Evolutionary conservation across 139 green algal species (phyloP), one percentile per base, ranked within the genome.

Genomic region (Edaphochlamys debaryana): DNA sequence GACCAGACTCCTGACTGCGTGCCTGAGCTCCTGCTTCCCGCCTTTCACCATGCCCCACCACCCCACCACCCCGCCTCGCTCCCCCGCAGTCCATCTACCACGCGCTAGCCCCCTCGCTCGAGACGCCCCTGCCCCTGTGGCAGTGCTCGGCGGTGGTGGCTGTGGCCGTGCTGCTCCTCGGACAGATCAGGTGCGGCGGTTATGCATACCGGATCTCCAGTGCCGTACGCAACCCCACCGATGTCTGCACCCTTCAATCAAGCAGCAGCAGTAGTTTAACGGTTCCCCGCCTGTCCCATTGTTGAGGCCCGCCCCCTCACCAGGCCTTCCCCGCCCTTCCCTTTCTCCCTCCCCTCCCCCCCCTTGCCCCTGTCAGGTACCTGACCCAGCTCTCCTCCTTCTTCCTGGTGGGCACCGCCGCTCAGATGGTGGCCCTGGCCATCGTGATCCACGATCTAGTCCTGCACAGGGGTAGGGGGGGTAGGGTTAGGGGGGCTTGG

Each of bases 311-410:
- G n/a, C n/a, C n/a, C n/a, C n/a, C n/a, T n/a, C n/a, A n/a, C n/a
- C n/a, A n/a, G n/a, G n/a, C n/a, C n/a, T n/a, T n/a, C n/a, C n/a
- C n/a, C 17, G 64, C 22, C 54, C 71, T 11, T 67, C 27, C 20
- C 67, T 73, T 32, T 56, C 54, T 5, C 3, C 54, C 30, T 37
- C 64, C 4, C 34, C 34, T 13, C 34, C 34, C 45, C 48, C 9
- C 64, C 34, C 34, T 17, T 42, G 22, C 63, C 8, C 29, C 27
- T 38, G 6, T n/a, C 64, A 84, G 88, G 27, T 88, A 87, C 23
- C 79, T 93, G 42, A 76, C 85, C 29, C 74, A 90, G 67, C 83
- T 94, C 41, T 86, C 79, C 54, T 91, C 79, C 73, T 89, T 94
- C 64, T 92, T 94, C 79, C 74, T 90, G 64, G 66, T 69, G 0